These are phyloP conservation scores for Oryza rufipogon DNA, from an alignment of 176 grass and related monocot species.

Conservation along the genomic window DNA sequence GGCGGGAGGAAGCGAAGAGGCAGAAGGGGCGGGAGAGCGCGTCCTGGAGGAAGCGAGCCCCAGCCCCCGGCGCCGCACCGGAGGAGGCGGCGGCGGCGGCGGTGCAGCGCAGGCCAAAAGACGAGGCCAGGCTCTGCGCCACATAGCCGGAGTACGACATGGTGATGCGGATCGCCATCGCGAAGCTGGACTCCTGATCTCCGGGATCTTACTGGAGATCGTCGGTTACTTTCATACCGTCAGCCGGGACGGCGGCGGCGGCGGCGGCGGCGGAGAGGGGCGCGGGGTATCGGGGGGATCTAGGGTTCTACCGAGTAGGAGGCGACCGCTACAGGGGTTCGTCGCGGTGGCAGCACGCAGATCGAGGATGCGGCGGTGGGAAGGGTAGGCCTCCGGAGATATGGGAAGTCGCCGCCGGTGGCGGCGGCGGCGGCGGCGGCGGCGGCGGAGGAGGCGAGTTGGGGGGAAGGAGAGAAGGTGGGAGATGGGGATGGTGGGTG, in stretches of 20 bases:
- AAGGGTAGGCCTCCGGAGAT: neutral
- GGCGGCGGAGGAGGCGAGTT: slow-evolving; percentile 22
- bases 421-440: neutral
- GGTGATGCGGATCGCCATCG: slow-evolving; percentile 95
- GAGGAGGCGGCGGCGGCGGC: slow-evolving; percentile 29
- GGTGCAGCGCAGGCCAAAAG: slow-evolving; percentile 70
- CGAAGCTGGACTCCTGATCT: neutral
- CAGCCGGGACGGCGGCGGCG: slow-evolving; percentile 30
- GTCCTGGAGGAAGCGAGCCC: slow-evolving; percentile 62
- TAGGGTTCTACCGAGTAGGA: slow-evolving; percentile 25
- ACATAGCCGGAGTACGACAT: slow-evolving; percentile 83
- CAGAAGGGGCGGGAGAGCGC: slow-evolving; percentile 55
- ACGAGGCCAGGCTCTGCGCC: slow-evolving; percentile 69
- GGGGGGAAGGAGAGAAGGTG: neutral
- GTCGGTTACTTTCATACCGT: slow-evolving; percentile 9
- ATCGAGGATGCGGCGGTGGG: neutral
- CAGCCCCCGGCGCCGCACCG: slow-evolving; percentile 39
- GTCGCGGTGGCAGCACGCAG: neutral
- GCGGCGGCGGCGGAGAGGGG: neutral
- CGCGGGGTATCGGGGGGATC: slow-evolving; percentile 32
- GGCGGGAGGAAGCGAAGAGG: slow-evolving; percentile 56
- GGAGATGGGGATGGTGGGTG: neutral
- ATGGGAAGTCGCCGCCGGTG: slow-evolving; percentile 30
- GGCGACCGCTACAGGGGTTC: neutral
- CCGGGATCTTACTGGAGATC: slow-evolving; percentile 33